Evolutionary conservation across 129 eudicot genomes (phyloP).

Genomic region (Erigeron canadensis): DNA sequence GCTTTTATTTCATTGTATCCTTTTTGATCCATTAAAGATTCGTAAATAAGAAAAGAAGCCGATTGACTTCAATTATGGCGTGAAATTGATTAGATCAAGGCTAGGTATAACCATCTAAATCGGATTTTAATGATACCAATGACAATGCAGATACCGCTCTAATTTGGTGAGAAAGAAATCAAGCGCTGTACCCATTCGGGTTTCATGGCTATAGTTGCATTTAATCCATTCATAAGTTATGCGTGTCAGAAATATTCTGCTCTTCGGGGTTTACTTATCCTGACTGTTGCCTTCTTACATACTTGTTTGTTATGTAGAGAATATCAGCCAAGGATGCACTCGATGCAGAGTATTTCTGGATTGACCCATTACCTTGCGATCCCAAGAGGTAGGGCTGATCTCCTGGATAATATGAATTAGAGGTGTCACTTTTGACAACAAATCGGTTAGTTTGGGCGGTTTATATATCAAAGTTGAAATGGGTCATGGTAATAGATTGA

Average conservation of each 20-base stretch:
- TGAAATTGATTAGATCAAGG: background rate
- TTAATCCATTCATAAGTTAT: constrained; percentile 6
- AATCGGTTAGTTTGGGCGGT: background rate
- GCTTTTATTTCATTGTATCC: no score
- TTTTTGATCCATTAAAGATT: no score
- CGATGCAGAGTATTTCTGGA: constrained; percentile 97
- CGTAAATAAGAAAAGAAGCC: no score
- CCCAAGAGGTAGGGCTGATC: constrained; percentile 65
- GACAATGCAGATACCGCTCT: background rate
- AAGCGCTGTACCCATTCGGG: background rate
- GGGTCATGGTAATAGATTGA: no score
- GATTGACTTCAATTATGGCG: background rate
- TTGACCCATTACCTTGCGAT: constrained; percentile 94
- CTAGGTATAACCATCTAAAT: background rate
- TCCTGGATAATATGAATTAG: background rate
- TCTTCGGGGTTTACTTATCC: constrained; percentile 10
- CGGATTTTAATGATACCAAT: background rate
- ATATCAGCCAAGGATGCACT: constrained; percentile 94
- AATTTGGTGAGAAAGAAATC: background rate
- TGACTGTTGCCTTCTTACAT: constrained; percentile 2
- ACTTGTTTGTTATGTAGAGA: constrained; percentile 49
- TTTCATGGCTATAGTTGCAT: background rate
- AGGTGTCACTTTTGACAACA: background rate
- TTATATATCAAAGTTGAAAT: no score
- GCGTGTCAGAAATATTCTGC: constrained; percentile 5